Base-by-base conservation (phyloP, 1,284 basidiomycete species). In the Rhodotorula sp. region DNA sequence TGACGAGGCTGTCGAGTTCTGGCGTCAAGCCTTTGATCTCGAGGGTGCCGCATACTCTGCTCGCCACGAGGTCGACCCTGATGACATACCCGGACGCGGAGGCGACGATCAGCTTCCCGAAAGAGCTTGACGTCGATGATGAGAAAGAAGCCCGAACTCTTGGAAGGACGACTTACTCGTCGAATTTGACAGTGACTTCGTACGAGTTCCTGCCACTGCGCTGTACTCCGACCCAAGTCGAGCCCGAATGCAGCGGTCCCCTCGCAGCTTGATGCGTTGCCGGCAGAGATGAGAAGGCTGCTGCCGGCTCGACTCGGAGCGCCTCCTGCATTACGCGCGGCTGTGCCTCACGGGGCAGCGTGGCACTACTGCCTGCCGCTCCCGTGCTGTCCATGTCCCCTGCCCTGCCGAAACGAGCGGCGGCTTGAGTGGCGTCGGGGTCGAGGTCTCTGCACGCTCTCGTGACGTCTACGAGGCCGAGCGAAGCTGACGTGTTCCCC, bases 1-100 rank as follows among this genome's bases (percentile, higher is more conserved):
- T 95, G 7, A 91, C 93, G 66, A 95, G 86, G 79, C 92, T 90
- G 21, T 90, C 91, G 85, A 92, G 93, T 76, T 94, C 89, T 73
- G 95, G 88, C 60, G 93, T 95, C 62, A 95, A 83, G 50, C 92
- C 90, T 18, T 89, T 88, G 79, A 95, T 95, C 73, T 90, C 88
- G 60, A 95, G 87, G 81, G 94, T 94, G 19, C 93, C 93, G 77
- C 90, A 93, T 14, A 93, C 84, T 67, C 87, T 89, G 0, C 91
- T 93, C 26, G 87, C 86, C 18, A 86, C 81, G 78, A 93, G 89
- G 80, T 92, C 89, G 76, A 94, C 90, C 76, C 67, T 69, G 62
- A 68, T 31, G 34, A 38, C 7, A 16, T 16, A 18, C 19, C 49
- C 23, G 19, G 12, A 23, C 21, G 8, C 19, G 19, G 50, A n/a